Conservation (phyloP, 805 yeast species). For the Zygosaccharomyces rouxii region DNA sequence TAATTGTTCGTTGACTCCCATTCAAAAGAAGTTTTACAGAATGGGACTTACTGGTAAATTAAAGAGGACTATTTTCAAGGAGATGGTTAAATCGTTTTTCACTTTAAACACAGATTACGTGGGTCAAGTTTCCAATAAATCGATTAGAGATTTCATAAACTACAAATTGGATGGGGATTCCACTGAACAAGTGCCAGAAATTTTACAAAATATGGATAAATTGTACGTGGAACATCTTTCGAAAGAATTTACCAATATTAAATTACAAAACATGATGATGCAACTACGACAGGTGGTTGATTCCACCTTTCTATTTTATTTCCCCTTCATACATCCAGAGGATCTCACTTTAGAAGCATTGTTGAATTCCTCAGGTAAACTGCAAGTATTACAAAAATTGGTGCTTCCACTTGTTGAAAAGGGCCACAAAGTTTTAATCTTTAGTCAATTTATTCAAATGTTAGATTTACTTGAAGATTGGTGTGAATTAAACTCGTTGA, state of each 20-base stretch:
- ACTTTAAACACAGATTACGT: slow-evolving; percentile 37
- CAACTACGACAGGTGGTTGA: slow-evolving; percentile 81
- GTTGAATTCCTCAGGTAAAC: slow-evolving; percentile 62
- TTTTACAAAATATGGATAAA: slow-evolving; percentile 24
- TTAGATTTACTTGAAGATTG: slow-evolving; percentile 79
- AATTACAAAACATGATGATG: slow-evolving; percentile 67
- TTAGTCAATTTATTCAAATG: slow-evolving; percentile 81
- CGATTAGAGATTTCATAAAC: slow-evolving; percentile 42
- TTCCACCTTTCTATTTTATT: slow-evolving; percentile 78
- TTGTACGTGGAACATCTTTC: slow-evolving; percentile 34
- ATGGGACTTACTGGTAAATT: slow-evolving; percentile 45
- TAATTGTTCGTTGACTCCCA: slow-evolving; percentile 59
- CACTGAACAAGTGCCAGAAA: slow-evolving; percentile 7
- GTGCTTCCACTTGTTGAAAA: slow-evolving; percentile 44
- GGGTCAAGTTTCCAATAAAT: slow-evolving; percentile 31
- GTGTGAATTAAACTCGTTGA: slow-evolving; percentile 46
- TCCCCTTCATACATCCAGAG: slow-evolving; percentile 57
- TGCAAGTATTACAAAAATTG: slow-evolving; percentile 64
- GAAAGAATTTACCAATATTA: slow-evolving; percentile 46
- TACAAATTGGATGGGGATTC: slow-evolving; percentile 28
- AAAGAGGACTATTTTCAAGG: slow-evolving; percentile 42
- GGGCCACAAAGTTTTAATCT: slow-evolving; percentile 71
- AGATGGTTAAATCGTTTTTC: slow-evolving; percentile 50
- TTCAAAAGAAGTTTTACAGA: slow-evolving; percentile 62
- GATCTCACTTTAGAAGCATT: slow-evolving; percentile 41